phyloP scores from a whole-genome alignment of 768 basidiomycete species.

The Podaxis carcinomalis region DNA sequence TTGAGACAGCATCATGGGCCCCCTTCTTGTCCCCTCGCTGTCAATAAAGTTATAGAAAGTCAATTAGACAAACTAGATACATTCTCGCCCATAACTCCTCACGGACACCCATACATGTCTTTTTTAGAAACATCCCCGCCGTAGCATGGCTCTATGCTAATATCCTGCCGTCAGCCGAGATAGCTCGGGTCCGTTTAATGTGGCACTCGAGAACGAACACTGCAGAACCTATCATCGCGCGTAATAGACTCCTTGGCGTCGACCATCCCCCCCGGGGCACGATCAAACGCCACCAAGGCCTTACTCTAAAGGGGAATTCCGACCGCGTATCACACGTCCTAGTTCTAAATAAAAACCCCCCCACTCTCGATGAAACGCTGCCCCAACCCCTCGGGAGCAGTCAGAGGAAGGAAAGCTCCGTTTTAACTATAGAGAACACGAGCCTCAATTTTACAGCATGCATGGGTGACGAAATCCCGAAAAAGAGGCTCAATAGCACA shows the following conservation, averaged over 20 bases:
- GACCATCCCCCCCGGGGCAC: no score
- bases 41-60: background rate
- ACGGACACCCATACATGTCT: background rate
- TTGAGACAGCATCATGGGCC: background rate
- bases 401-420: no score
- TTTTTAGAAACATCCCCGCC: background rate
- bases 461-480: no score
- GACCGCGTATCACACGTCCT: no score
- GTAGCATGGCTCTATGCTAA: background rate
- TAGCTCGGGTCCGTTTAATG: background rate
- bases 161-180: background rate
- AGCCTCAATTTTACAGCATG: no score
- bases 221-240: background rate
- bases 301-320: no score
- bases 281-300: no score
- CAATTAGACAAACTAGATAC: background rate
- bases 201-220: background rate
- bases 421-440: no score
- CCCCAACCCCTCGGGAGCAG: no score
- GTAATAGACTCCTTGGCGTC: background rate
- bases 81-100: background rate
- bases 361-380: no score
- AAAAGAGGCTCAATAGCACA: no score
- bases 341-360: no score
- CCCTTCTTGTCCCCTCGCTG: background rate